phyloP scores from a whole-genome alignment of 1,139 yeast genomes.

The Lodderomyces jiufengensis region DNA sequence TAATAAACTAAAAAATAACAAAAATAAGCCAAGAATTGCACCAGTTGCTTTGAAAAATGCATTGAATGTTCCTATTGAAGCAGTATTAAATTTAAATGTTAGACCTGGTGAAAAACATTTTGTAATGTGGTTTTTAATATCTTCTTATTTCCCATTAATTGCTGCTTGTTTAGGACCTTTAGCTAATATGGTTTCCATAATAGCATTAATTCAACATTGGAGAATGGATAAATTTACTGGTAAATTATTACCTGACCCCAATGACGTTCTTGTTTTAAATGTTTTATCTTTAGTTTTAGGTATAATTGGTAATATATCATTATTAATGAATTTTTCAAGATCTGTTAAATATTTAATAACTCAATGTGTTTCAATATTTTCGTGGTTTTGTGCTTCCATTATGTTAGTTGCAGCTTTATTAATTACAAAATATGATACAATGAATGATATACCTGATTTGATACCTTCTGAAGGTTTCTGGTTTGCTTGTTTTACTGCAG shows the following conservation, averaged over 20 bases:
- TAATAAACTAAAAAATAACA: not conserved
- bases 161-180: slow-evolving; percentile 79
- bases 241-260: slow-evolving; percentile 30
- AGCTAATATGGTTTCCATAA: slow-evolving; percentile 67
- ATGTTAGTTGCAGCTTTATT: slow-evolving; percentile 50
- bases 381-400: slow-evolving; percentile 59
- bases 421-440: slow-evolving; percentile 21
- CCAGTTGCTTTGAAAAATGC: slow-evolving; percentile 24
- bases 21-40: slow-evolving; percentile 1
- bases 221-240: slow-evolving; percentile 30
- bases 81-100: slow-evolving; percentile 27
- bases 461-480: slow-evolving; percentile 64
- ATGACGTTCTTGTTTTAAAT: slow-evolving; percentile 49
- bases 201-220: slow-evolving; percentile 75
- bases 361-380: slow-evolving; percentile 56
- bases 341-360: slow-evolving; percentile 53
- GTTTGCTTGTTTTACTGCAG: slow-evolving; percentile 66
- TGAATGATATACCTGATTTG: slow-evolving; percentile 14
- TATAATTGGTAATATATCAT: slow-evolving; percentile 57
- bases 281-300: slow-evolving; percentile 62
- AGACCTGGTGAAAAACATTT: slow-evolving; percentile 50
- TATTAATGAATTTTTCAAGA: slow-evolving; percentile 64
- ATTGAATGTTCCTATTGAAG: slow-evolving; percentile 30
- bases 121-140: slow-evolving; percentile 56
- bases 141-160: slow-evolving; percentile 66